These are phyloP conservation scores for Tillandsia fasciculata DNA, from an alignment of 176 grass and related monocot species.

Conservation along the genomic window DNA sequence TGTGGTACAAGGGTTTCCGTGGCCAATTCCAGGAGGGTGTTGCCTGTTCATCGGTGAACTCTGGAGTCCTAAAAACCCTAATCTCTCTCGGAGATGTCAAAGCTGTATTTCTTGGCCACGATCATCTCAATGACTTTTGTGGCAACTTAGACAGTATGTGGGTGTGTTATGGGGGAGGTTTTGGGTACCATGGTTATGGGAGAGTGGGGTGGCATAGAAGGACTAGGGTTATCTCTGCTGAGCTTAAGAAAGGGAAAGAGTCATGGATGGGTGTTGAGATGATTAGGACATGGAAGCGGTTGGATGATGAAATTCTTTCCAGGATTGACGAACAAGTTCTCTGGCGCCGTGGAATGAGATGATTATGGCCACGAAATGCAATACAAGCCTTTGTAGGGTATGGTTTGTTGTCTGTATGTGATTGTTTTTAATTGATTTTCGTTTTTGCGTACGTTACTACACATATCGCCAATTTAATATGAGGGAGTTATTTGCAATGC, in stretches of 20 bases:
- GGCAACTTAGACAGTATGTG: constrained; percentile 53
- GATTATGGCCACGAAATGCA: constrained; percentile 3
- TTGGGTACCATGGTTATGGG: constrained; percentile 86
- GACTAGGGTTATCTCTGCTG: constrained; percentile 39
- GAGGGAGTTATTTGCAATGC: too few relatives aligned
- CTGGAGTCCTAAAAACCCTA: constrained; percentile 45
- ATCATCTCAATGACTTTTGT: constrained; percentile 93
- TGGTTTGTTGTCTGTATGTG: constrained; percentile 5
- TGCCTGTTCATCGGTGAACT: constrained; percentile 73
- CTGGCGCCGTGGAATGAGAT: constrained; percentile 26
- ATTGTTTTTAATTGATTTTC: too few relatives aligned
- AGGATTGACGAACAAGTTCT: constrained; percentile 77
- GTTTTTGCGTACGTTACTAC: too few relatives aligned
- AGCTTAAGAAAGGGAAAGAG: constrained; percentile 44
- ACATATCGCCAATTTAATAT: too few relatives aligned
- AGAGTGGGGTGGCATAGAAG: constrained; percentile 67
- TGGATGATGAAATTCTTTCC: constrained; percentile 57
- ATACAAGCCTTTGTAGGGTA: neutral
- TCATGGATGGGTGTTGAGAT: constrained; percentile 53
- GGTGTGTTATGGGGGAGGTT: constrained; percentile 94
- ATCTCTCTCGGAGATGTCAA: constrained; percentile 75
- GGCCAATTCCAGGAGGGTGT: constrained; percentile 80
- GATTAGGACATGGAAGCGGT: constrained; percentile 66
- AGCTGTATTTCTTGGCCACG: constrained; percentile 81
- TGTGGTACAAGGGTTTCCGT: constrained; percentile 60